These are phyloP conservation scores for Termitomyces sp. DNA, from an alignment of 1,284 basidiomycete genomes.

Conservation along the genomic window DNA sequence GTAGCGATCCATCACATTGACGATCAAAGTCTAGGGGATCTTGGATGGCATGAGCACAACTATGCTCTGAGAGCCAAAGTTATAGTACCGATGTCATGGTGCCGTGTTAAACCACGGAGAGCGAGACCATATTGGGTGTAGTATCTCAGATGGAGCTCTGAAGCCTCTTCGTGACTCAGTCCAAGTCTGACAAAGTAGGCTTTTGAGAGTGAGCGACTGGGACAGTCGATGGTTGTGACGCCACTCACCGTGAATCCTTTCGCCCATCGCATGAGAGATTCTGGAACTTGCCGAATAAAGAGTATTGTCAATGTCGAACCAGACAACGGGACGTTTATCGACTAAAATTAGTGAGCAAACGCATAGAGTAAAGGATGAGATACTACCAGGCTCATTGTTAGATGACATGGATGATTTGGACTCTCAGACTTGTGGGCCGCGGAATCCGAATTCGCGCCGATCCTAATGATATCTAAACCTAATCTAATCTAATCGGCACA, in stretches of 20 bases:
- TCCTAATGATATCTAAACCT: not conserved
- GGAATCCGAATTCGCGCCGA: not conserved
- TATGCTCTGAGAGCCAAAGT: not conserved
- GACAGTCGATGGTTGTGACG: not conserved
- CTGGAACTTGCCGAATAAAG: slow-evolving; percentile 72
- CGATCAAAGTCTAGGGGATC: slow-evolving; percentile 85
- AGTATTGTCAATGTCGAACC: slow-evolving; percentile 88
- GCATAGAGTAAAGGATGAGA: not conserved
- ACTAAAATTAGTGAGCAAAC: slow-evolving; percentile 4
- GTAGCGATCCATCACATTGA: slow-evolving; percentile 80
- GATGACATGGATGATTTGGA: slow-evolving; percentile 10
- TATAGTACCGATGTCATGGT: slow-evolving; percentile 71
- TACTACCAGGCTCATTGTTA: slow-evolving; percentile 7
- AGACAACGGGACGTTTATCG: slow-evolving; percentile 61
- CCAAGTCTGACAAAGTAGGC: slow-evolving; percentile 77
- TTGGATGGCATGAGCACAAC: slow-evolving; percentile 22
- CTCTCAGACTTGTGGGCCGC: not conserved
- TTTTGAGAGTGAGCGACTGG: slow-evolving; percentile 22
- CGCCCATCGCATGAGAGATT: slow-evolving; percentile 79
- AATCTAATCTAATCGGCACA: slow-evolving; percentile 24
- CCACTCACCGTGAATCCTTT: slow-evolving; percentile 66
- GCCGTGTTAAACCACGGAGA: slow-evolving; percentile 74
- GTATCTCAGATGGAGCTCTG: slow-evolving; percentile 68
- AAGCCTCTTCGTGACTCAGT: slow-evolving; percentile 64
- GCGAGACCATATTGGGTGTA: slow-evolving; percentile 82